These are phyloP conservation scores for Citrus mangshanensis DNA, from an alignment of 345 rosid species.

Conservation along the genomic window DNA sequence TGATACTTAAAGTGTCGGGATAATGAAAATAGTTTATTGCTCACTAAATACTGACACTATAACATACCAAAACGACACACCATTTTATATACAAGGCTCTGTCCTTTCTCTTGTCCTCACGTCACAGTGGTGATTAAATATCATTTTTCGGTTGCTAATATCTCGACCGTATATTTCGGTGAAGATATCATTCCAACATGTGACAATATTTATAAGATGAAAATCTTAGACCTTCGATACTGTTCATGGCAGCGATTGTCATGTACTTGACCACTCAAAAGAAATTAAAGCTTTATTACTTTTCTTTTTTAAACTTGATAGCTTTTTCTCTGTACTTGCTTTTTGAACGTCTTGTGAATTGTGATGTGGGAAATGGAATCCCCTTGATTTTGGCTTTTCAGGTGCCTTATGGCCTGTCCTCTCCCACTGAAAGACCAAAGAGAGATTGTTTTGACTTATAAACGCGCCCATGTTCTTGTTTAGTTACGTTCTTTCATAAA, in stretches of 20 bases:
- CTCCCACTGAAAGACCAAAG: not conserved
- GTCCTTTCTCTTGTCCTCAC: no score
- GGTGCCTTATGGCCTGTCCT: not conserved
- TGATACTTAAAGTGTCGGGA: no score
- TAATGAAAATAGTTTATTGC: no score
- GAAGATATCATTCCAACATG: not conserved
- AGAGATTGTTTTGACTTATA: not conserved
- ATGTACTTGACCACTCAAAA: not conserved
- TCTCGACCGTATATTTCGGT: not conserved
- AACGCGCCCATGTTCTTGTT: not conserved
- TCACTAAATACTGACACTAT: no score
- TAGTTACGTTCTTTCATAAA: no score
- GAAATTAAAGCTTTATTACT: not conserved
- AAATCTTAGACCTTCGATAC: not conserved
- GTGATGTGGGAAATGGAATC: not conserved
- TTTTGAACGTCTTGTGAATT: not conserved
- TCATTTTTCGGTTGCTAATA: not conserved
- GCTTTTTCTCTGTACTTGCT: conserved; percentile 3
- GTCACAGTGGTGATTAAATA: no score
- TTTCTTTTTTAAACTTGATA: not conserved
- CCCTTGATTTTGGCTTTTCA: conserved; percentile 11
- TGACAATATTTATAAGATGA: not conserved
- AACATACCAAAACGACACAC: no score
- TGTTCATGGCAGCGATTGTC: not conserved
- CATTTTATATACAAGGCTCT: no score